Percentiles rank a stretch among this genome's conserved stretches.
Conservation (phyloP, 176 grass and related monocot genomes). For the Musa acuminata region DNA sequence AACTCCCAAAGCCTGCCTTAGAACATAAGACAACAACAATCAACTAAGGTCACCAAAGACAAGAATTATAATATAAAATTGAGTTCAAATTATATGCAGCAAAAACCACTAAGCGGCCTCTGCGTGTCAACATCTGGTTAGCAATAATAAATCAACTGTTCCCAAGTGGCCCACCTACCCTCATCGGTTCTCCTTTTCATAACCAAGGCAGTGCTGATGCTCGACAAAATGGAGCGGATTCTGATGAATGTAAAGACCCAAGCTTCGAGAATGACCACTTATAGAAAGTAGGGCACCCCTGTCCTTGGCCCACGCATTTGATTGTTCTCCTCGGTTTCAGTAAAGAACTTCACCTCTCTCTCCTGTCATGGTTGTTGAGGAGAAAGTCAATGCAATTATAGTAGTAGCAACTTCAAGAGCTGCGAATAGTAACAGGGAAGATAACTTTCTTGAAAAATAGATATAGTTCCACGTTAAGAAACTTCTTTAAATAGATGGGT, state of each 20-base stretch:
- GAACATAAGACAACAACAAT: too few relatives aligned
- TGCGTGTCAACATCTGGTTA: background rate
- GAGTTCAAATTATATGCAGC: background rate
- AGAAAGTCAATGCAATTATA: background rate
- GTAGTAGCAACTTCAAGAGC: background rate
- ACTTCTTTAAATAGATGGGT: too few relatives aligned
- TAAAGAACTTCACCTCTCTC: conserved; percentile 93
- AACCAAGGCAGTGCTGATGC: background rate
- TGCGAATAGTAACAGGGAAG: background rate
- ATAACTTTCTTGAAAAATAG: background rate
- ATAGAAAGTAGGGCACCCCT: conserved; percentile 90
- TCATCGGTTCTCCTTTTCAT: too few relatives aligned
- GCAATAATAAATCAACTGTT: background rate
- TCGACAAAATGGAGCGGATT: background rate
- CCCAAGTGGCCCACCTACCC: too few relatives aligned
- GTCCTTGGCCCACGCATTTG: conserved; percentile 96
- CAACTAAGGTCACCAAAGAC: too few relatives aligned
- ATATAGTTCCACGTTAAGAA: too few relatives aligned
- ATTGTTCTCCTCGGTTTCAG: conserved; percentile 97
- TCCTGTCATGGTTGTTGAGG: conserved; percentile 34
- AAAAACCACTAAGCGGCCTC: background rate
- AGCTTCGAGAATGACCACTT: background rate
- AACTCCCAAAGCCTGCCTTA: too few relatives aligned
- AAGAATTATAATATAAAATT: background rate
- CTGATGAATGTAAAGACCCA: background rate